A percentile compares a stretch with the other conserved stretches of the same genome.
Conservation (phyloP, 2,329 filamentous ascomycete genomes). For the Beauveria pseudobassiana region DNA sequence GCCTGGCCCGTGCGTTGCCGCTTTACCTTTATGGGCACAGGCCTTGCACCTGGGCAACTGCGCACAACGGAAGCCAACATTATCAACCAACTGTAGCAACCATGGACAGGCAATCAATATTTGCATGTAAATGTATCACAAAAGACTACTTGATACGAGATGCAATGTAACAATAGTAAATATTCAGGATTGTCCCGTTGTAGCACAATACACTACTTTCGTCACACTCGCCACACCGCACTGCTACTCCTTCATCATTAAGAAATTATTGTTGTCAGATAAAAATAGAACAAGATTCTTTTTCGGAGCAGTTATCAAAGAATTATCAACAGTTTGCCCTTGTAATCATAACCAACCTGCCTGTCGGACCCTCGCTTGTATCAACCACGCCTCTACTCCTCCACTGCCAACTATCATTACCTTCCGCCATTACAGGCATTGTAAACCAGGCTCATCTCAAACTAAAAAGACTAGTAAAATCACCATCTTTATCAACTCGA, state of each 20-base stretch:
- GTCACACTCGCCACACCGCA: background rate
- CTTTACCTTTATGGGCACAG: background rate
- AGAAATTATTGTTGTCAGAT: too few relatives aligned
- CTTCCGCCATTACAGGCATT: background rate
- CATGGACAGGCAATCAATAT: background rate
- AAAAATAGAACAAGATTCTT: too few relatives aligned
- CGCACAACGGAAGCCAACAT: background rate
- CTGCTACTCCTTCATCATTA: background rate
- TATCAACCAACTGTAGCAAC: background rate
- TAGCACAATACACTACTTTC: too few relatives aligned
- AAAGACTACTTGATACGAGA: background rate
- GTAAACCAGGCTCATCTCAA: background rate
- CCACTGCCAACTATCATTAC: background rate
- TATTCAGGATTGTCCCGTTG: background rate
- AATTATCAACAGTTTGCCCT: too few relatives aligned
- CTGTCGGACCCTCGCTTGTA: background rate
- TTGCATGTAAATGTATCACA: background rate
- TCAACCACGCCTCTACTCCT: background rate
- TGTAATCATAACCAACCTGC: background rate
- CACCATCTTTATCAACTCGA: background rate
- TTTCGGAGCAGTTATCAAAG: too few relatives aligned
- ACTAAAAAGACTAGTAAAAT: background rate
- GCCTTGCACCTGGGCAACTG: background rate
- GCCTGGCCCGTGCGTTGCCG: conserved; percentile 7
- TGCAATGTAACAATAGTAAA: background rate